Evolutionary conservation across 75 land plant genomes (phyloP).

Genomic region (Selaginella tamariscina): DNA sequence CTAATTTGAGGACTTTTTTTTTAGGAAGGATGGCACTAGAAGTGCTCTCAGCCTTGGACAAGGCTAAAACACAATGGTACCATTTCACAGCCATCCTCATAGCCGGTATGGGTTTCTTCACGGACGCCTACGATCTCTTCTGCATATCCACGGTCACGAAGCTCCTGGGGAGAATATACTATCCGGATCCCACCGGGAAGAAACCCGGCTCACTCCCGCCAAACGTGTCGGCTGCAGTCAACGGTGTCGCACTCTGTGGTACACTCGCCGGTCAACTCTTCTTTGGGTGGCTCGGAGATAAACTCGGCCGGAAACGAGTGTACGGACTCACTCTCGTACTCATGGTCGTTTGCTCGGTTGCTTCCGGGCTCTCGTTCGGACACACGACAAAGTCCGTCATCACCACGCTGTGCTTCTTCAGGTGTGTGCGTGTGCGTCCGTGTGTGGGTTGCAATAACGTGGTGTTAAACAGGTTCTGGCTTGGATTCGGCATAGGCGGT

Average conservation of each 20-base stretch:
- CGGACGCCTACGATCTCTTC: constrained; percentile 7
- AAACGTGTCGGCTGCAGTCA: constrained; percentile 6
- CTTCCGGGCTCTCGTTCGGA: constrained; percentile 6
- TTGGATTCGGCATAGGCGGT: constrained; percentile 8
- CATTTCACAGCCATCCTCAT: constrained; percentile 9
- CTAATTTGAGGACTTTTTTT: no score
- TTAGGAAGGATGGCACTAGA: not conserved
- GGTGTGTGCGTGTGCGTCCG: no score
- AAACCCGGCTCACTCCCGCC: constrained; percentile 3
- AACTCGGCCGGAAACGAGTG: constrained; percentile 34
- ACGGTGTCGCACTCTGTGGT: constrained; percentile 18
- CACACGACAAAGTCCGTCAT: not conserved
- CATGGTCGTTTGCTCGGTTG: not conserved
- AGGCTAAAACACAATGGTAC: constrained; percentile 12
- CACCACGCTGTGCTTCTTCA: constrained; percentile 8
- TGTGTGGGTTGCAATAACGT: no score
- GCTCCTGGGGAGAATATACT: constrained; percentile 4
- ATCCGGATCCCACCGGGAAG: not conserved
- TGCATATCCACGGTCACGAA: not conserved
- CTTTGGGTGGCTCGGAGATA: constrained; percentile 40
- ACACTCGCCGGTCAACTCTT: constrained; percentile 33
- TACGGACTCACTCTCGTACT: constrained; percentile 43
- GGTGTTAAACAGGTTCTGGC: constrained; percentile 5
- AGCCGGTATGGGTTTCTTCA: constrained; percentile 12
- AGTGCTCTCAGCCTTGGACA: constrained; percentile 7